phyloP scores from a whole-genome alignment of 2,329 filamentous ascomycete genomes.

The Fusarium tanahbumbuense region DNA sequence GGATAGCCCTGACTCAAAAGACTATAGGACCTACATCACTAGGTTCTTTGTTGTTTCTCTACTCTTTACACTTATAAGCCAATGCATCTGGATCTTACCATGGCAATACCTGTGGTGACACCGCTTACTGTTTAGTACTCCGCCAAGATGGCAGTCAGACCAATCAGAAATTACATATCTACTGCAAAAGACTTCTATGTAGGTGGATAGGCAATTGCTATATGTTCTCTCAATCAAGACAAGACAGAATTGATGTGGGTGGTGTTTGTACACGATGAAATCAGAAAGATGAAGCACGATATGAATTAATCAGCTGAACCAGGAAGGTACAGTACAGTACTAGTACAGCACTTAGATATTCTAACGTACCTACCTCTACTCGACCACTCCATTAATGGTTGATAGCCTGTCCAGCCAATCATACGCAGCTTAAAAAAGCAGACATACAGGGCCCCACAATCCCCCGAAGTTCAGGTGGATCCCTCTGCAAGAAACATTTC shows the following conservation, averaged over 20 bases:
- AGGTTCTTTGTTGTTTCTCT: background rate
- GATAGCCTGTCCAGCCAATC: conserved; percentile 18
- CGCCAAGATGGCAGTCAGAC: background rate
- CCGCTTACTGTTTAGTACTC: background rate
- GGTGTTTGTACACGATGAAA: background rate
- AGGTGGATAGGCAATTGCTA: background rate
- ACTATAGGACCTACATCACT: background rate
- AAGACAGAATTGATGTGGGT: background rate
- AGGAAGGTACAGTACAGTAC: too few relatives aligned
- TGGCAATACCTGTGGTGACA: background rate
- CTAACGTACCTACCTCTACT: background rate
- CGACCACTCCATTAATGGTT: background rate
- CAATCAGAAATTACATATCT: background rate
- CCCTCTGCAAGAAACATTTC: conserved; percentile 41
- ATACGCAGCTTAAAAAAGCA: conserved; percentile 33
- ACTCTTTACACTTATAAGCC: background rate
- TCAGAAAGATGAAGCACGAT: background rate
- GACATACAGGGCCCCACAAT: conserved; percentile 14
- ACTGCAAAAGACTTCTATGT: background rate
- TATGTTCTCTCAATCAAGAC: background rate
- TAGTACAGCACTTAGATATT: background rate
- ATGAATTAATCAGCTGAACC: background rate
- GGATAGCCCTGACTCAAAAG: background rate
- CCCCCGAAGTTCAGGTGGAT: conserved; percentile 33
- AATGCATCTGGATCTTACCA: background rate